Base-by-base conservation (phyloP, 208 protist genomes). In the Angomonas desouzai region DNA sequence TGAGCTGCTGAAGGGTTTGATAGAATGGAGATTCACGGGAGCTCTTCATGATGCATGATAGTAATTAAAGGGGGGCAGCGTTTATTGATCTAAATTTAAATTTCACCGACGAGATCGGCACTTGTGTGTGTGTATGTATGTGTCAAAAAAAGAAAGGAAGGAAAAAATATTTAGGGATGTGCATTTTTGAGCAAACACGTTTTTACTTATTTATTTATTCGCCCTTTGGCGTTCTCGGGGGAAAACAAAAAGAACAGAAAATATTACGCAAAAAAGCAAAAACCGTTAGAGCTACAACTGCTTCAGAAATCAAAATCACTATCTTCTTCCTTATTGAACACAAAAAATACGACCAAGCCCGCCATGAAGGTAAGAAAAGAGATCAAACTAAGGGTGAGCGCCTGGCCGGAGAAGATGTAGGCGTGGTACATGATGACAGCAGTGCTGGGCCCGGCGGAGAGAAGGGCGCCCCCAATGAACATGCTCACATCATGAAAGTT, bases 351-450 rank as follows among this genome's bases (percentile, higher is more conserved):
- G 7, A 33, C 10, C 29, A 59, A 51, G 10, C 66, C 56, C 0
- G 34, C 62, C 1, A 74, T 10, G 30, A 83, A 68, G 62, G 69
- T 69, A 23, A 67, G 16, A 1, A 70, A 80, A 62, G 75, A 60
- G 60, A 74, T 48, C 1, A 90, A 45, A 29, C 79, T 84, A 4
- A 90, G 51, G 13, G 59, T 28, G 47, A 92, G 71, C 16, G 85
- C 79, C 3, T 40, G 38, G 0, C 70, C 65, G 20, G 68, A 68
- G 28, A 91, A 85, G 10, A 76, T 40, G 29, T 67, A 56, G 22
- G 71, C 80, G 74, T 89, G 79, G 64, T 83, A 89, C 33, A 92
- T 38, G 33, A 94, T 76, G 51, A 83, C 27, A 0, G 72, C 72
- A 18, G 89, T 29, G 16, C 75, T 72, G 13, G 89, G 89, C 2